Conservation (phyloP, 495 filamentous ascomycete genomes). For the Penicillium desertorum region DNA sequence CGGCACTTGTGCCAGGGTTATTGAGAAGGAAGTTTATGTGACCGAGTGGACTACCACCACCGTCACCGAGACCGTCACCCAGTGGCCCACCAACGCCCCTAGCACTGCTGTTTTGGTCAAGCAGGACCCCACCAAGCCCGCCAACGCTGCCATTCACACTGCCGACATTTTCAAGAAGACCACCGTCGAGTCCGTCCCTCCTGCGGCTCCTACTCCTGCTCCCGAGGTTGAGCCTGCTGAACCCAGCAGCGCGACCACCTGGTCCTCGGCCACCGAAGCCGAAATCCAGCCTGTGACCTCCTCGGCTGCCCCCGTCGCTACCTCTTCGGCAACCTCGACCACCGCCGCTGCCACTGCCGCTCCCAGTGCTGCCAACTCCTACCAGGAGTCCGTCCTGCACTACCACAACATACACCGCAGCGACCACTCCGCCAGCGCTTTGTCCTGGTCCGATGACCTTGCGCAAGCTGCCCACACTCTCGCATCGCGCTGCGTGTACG, state of each 20-base stretch:
- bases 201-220: constrained; percentile 3
- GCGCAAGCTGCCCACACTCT: constrained; percentile 58
- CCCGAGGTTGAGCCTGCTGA: constrained; percentile 18
- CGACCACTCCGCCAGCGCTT: constrained; percentile 68
- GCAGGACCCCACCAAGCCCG: constrained; percentile 14
- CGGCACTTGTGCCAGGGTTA: constrained; percentile 58
- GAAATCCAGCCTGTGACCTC: constrained; percentile 25
- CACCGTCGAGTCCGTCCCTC: constrained; percentile 21
- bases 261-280: not conserved
- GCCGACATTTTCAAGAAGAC: constrained; percentile 24
- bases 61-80: constrained; percentile 63
- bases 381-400: constrained; percentile 53
- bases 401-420: constrained; percentile 86
- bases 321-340: constrained; percentile 32
- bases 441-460: constrained; percentile 63
- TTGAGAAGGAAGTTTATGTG: constrained; percentile 54
- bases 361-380: constrained; percentile 32
- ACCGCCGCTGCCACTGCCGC: constrained; percentile 15
- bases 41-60: constrained; percentile 58
- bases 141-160: constrained; percentile 10
- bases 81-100: constrained; percentile 28
- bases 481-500: constrained; percentile 64
- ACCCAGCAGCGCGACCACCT: constrained; percentile 20
- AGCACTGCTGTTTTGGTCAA: constrained; percentile 13
- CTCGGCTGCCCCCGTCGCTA: constrained; percentile 14